A percentile compares a stretch with the other conserved stretches of the same genome.
These are phyloP conservation scores for Nicotiana tomentosiformis DNA, from an alignment of 257 asterid species.

Conservation along the genomic window DNA sequence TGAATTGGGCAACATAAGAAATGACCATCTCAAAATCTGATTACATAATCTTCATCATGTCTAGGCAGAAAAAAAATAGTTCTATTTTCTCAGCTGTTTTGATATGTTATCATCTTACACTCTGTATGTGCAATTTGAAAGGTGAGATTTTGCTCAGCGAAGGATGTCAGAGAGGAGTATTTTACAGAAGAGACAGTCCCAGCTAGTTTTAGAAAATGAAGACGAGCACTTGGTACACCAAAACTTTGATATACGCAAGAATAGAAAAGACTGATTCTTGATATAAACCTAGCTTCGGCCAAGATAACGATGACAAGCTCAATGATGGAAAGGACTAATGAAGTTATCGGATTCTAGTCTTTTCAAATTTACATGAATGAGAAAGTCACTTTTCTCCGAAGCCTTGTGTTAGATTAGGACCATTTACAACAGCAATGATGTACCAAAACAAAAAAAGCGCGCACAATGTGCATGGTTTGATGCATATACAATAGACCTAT, in stretches of 20 bases:
- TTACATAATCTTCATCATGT: no score
- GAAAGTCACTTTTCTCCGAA: not conserved
- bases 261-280: not conserved
- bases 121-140: slow-evolving; percentile 9
- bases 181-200: slow-evolving; percentile 64
- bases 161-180: slow-evolving; percentile 45
- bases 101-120: no score
- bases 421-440: not conserved
- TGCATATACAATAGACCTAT: not conserved
- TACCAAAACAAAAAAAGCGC: not conserved
- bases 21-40: not conserved
- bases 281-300: not conserved
- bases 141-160: slow-evolving; percentile 78
- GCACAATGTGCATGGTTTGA: not conserved
- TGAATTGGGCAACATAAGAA: not conserved
- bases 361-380: not conserved
- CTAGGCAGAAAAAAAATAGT: no score
- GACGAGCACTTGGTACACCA: not conserved
- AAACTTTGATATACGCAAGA: not conserved
- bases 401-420: not conserved
- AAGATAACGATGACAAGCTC: not conserved
- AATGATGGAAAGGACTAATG: not conserved
- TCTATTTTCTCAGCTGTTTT: no score
- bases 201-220: slow-evolving; percentile 36
- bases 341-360: not conserved